Evolutionary conservation across 1,284 basidiomycete species (phyloP).

Genomic region (Phellopilus nigrolimitatus): DNA sequence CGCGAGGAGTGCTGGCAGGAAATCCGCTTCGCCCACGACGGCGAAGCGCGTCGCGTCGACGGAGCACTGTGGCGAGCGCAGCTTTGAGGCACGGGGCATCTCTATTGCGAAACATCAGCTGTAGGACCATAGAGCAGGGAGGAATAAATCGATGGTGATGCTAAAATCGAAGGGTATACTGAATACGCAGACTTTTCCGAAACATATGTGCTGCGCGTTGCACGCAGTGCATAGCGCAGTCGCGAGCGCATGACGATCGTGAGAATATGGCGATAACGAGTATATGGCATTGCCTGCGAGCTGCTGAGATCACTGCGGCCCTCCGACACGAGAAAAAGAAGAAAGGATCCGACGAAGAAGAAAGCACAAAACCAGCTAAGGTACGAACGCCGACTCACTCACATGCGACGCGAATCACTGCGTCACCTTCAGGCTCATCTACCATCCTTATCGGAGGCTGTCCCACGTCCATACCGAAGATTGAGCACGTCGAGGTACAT

Average conservation of each 20-base stretch:
- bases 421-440: constrained; percentile 20
- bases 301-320: too few relatives aligned
- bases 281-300: too few relatives aligned
- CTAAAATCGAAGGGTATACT: background rate
- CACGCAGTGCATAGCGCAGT: too few relatives aligned
- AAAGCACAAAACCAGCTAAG: background rate
- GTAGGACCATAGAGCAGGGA: background rate
- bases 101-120: constrained; percentile 24
- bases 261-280: too few relatives aligned
- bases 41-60: constrained; percentile 29
- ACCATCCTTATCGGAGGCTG: background rate
- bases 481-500: constrained; percentile 41
- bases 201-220: too few relatives aligned
- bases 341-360: background rate
- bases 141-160: background rate
- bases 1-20: constrained; percentile 37
- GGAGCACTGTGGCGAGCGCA: constrained; percentile 31
- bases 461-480: constrained; percentile 21
- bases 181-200: too few relatives aligned
- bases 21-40: constrained; percentile 35
- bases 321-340: too few relatives aligned
- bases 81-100: constrained; percentile 38
- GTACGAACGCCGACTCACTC: constrained; percentile 25
- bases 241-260: too few relatives aligned
- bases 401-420: constrained; percentile 34